Evolutionary conservation across 139 green algal genomes (phyloP), one percentile per base, ranked within the genome.

Genomic region (Picochlorum sp.): DNA sequence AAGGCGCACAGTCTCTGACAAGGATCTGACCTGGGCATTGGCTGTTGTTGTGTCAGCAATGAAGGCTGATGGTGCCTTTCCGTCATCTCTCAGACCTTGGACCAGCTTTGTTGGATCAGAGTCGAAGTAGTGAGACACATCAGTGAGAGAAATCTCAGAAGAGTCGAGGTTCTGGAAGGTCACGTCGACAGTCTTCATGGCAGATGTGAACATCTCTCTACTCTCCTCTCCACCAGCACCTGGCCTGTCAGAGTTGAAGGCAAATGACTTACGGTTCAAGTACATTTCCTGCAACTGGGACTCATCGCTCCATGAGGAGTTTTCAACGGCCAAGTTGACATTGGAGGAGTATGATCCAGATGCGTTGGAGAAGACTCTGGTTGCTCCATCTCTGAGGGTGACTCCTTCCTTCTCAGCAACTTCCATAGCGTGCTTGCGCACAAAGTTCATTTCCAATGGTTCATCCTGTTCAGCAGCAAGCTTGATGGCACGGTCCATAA

Each of bases 151-250:
- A 76, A 99, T 99, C 84, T 99, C 94, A 51, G 73, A 90, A 18
- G 84, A 95, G 80, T 99, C 94, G 59, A 99, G 80, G 82, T 99
- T 99, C 57, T 87, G 85, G 92, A 99, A 99, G 11, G 94, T 99
- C n/a, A 89, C 83, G 64, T 98, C 94, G 26, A 98, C 94, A 0
- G 85, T 98, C 73, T 93, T 94, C 74, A 99, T 88, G n/a, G 94
- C 84, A 14, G 73, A 71, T 82, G 96, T 89, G 71, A 99, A 99
- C 44, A 93, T 80, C 8, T 93, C 89, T 37, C 87, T 72, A 45
- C 83, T 84, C 66, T 83, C 86, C 79, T 95, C 86, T 54, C 95
- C 95, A 38, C 93, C 93, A 0, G 78, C 84, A 45, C 92, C 92
- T 1, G 92, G 92, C 41, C 84, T 66, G 80, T 99, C 93, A 15